Base-by-base conservation (phyloP, 805 yeast species). In the Metschnikowia aberdeeniae region DNA sequence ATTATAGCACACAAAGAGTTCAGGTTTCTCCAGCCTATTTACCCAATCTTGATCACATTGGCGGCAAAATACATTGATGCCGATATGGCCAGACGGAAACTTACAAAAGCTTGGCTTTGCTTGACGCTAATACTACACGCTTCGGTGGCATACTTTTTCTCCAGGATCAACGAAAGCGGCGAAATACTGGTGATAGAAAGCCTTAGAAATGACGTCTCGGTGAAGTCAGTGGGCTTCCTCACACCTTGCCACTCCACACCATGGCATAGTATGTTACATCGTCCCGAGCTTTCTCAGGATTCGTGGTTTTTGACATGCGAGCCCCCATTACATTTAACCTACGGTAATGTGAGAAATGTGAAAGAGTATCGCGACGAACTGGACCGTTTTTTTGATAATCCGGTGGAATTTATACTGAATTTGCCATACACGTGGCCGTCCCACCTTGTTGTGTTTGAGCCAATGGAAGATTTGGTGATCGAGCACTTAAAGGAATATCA, bases 181-280 rank as follows among this genome's bases (percentile, higher is more conserved):
- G 96, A 81, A 14, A 78, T 90, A 12, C 81, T 77, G 32, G 83
- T 89, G 0, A 73, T 85, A 10, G 64, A 77, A 11, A 72, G 70
- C 39, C 56, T 90, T 19, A 72, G 81, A 34, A 49, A 57, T 5
- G 48, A 63, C 19, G 60, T 69, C 3, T 54, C 59, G 4, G 72
- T 78, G 8, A 50, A 63, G 7, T 73, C 85, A 1, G 66, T 90
- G 26, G 96, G 97, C 0, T 87, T 93, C 54, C 63, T 93, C 12
- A 89, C 90, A 59, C 99, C 99, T 0, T 93, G 99, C 57, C 99
- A 93, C 63, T 90, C 98, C 0, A 92, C 97, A 0, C 99, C 99
- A 2, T 86, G 93, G 82, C 96, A 89, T 59, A 79, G 93, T 22
- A 81, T 85, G 59, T 64, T 93, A 34, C 96, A 90, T 58, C 66